Base-by-base conservation (phyloP, 1,284 basidiomycete species). In the Megacollybia platyphylla region DNA sequence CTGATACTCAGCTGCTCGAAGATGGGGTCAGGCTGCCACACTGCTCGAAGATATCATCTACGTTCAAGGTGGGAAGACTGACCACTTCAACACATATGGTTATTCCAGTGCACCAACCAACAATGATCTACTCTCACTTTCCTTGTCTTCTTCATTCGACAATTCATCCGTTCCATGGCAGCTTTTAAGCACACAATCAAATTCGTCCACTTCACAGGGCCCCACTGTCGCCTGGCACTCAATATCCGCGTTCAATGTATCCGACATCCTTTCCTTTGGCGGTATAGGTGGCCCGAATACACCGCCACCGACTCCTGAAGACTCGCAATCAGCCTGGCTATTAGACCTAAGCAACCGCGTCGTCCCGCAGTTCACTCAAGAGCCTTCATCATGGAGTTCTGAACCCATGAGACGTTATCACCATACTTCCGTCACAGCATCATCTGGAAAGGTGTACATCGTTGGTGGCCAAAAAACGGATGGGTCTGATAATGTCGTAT, bases 211-310 rank as follows among this genome's bases (percentile, higher is more conserved):
- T 24, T 56, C 65, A 0, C 65, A 70, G 44, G 73, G 72, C 0
- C 85, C 84, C 5, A 59, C 71, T 5, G 65, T 88, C 11, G 74
- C 83, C n/a, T 91, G 87, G 82, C 83, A 89, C 53, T 78, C 82
- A 1, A 60, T 90, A 30, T 81, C 83, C 7, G 72, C 79, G 3
- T 70, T 76, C 60, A 73, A 74, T 45, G 58, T 60, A 4, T 60
- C 72, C 7, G 54, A 65, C 15, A 50, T 79, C 1, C 65, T 92
- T 2, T 57, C 79, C 8, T 87, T 90, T 47, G 88, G 88, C 26
- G 88, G 88, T 6, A 70, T 79, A 51, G 73, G 78, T 6, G 83
- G 73, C 0, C 69, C 77, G 1, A 68, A 71, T 43, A 76, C 77
- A 4, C 55, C 59, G 8, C 65, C 70, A 39, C 65, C 72, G 8